Conservation (phyloP, 805 yeast genomes). For the Sungouiella blattae region DNA sequence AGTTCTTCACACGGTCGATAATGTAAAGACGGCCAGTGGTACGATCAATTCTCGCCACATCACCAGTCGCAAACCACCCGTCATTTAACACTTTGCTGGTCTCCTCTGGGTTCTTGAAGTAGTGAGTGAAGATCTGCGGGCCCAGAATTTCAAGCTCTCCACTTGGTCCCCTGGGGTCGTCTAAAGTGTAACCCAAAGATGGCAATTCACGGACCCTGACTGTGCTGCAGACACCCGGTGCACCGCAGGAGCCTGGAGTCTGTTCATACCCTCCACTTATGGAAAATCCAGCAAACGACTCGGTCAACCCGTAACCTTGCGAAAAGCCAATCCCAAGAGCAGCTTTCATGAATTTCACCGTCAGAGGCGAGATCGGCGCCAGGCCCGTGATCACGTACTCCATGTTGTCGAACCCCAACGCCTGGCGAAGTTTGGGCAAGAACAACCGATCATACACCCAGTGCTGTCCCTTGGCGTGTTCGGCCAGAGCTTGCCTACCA, state of each 20-base stretch:
- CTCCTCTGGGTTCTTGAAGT: constrained; percentile 55
- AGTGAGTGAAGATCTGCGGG: constrained; percentile 55
- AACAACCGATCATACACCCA: constrained; percentile 14
- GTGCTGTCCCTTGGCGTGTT: constrained; percentile 19
- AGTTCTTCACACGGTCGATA: constrained; percentile 70
- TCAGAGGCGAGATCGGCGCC: constrained; percentile 66
- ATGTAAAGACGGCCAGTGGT: constrained; percentile 53
- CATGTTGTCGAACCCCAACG: constrained; percentile 34
- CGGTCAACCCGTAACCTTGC: constrained; percentile 79
- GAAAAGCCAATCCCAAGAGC: constrained; percentile 52
- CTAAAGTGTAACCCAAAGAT: constrained; percentile 46
- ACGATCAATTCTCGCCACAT: constrained; percentile 24
- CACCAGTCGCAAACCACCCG: constrained; percentile 58
- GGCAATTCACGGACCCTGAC: constrained; percentile 60
- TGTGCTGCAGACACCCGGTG: constrained; percentile 52
- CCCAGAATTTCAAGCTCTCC: constrained; percentile 68
- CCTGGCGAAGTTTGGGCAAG: constrained; percentile 16
- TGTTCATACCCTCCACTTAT: constrained; percentile 41
- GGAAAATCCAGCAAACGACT: constrained; percentile 55
- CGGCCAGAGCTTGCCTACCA: constrained; percentile 12
- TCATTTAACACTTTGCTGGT: constrained; percentile 50
- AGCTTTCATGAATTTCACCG: constrained; percentile 60
- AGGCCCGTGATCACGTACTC: constrained; percentile 43
- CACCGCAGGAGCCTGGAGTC: constrained; percentile 57
- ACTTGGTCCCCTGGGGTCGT: constrained; percentile 27